A percentile compares a stretch with the other conserved stretches of the same genome.
phyloP scores from a whole-genome alignment of 2,329 filamentous ascomycete genomes.

The Aureobasidium leucospermi region DNA sequence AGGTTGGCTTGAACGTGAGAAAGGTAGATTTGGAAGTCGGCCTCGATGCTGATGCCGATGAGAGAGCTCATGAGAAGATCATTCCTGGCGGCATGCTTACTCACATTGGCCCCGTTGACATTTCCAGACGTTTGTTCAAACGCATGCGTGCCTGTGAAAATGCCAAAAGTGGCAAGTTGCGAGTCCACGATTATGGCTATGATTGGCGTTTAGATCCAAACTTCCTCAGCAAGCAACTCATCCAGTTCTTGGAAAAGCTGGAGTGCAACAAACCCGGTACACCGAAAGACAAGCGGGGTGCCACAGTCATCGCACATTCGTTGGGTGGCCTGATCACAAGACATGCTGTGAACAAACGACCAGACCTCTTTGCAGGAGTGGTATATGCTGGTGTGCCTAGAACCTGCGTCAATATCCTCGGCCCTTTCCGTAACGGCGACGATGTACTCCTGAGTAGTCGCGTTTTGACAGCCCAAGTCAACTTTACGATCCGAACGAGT shows the following conservation, averaged over 20 bases:
- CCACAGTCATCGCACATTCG: conserved; percentile 76
- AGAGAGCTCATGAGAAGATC: conserved; percentile 73
- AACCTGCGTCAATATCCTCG: conserved; percentile 83
- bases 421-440: conserved; percentile 85
- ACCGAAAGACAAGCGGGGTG: conserved; percentile 54
- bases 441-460: conserved; percentile 83
- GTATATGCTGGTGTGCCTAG: conserved; percentile 80
- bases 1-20: conserved; percentile 82
- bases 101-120: conserved; percentile 85
- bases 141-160: conserved; percentile 69
- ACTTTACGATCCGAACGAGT: conserved; percentile 82
- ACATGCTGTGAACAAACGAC: conserved; percentile 77
- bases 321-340: conserved; percentile 82
- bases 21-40: conserved; percentile 90
- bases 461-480: conserved; percentile 84
- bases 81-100: conserved; percentile 83
- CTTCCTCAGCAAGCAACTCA: conserved; percentile 63
- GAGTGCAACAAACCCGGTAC: conserved; percentile 62
- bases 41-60: conserved; percentile 72
- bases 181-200: conserved; percentile 87
- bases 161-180: conserved; percentile 59
- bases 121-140: conserved; percentile 74
- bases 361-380: conserved; percentile 79
- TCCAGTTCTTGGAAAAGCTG: conserved; percentile 63
- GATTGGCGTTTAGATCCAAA: conserved; percentile 88